Evolutionary conservation across 2,329 filamentous ascomycete species (phyloP).

Genomic region (Fusarium beomiforme): DNA sequence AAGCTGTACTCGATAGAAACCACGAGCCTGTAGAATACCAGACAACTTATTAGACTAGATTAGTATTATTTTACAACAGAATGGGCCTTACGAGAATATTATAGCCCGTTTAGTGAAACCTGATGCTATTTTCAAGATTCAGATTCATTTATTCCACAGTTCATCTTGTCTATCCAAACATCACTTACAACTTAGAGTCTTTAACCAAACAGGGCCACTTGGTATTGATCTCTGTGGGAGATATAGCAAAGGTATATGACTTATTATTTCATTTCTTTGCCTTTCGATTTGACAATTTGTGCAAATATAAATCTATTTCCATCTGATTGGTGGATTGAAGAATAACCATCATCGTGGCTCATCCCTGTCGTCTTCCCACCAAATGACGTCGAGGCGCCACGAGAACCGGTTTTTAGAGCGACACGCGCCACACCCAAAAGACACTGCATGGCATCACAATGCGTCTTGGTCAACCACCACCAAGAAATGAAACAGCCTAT

Average conservation of each 20-base stretch:
- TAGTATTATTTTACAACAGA: too few species aligned
- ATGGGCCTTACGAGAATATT: too few species aligned
- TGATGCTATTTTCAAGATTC: too few species aligned
- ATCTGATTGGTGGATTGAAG: not conserved
- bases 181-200: too few species aligned
- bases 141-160: too few species aligned
- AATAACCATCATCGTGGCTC: conserved; percentile 18
- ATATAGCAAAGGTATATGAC: not conserved
- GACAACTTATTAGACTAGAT: too few species aligned
- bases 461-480: conserved; percentile 29
- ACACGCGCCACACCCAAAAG: conserved; percentile 36
- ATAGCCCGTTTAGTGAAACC: too few species aligned
- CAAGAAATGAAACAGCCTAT: conserved; percentile 29
- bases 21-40: too few species aligned
- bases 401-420: conserved; percentile 39
- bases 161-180: too few species aligned
- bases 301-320: not conserved
- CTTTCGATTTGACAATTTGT: not conserved
- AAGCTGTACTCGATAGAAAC: too few species aligned
- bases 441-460: conserved; percentile 35
- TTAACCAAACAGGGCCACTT: not conserved
- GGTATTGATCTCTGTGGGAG: not conserved
- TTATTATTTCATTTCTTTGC: not conserved
- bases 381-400: conserved; percentile 38
- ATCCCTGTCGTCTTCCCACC: conserved; percentile 10